phyloP scores from a whole-genome alignment of 768 basidiomycete species.

The Kwoniella shandongensis region DNA sequence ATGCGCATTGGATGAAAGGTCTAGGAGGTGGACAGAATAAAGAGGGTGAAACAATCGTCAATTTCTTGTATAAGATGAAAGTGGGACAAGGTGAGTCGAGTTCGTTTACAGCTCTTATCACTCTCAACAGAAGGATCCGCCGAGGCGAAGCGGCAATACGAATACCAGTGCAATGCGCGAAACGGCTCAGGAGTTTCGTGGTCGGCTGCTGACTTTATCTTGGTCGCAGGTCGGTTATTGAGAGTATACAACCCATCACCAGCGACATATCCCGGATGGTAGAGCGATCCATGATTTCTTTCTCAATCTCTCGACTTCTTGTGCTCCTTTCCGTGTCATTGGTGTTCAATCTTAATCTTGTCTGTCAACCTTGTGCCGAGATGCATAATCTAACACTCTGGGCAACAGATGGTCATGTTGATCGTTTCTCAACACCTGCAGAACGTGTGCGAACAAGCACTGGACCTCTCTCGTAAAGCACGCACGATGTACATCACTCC shows the following conservation, averaged over 20 bases:
- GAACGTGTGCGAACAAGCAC: no score
- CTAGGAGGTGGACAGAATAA: constrained; percentile 50
- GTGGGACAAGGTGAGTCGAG: constrained; percentile 43
- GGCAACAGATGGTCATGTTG: no score
- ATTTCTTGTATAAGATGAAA: constrained; percentile 50
- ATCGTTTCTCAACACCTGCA: no score
- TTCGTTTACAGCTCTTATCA: neutral
- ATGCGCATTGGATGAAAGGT: constrained; percentile 48
- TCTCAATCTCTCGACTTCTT: no score
- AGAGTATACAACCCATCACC: constrained; percentile 40
- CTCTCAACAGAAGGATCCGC: neutral
- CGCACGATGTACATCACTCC: no score
- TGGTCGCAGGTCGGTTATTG: constrained; percentile 29
- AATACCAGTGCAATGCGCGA: no score
- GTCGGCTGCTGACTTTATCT: neutral
- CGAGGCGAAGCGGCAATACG: neutral
- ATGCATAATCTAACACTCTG: no score
- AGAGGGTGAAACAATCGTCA: constrained; percentile 47
- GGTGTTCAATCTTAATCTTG: neutral
- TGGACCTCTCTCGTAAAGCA: no score
- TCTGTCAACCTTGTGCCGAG: neutral
- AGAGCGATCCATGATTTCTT: neutral
- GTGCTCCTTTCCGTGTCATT: no score
- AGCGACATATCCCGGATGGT: constrained; percentile 7
- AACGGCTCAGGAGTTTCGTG: no score